Evolutionary conservation across 2,329 filamentous ascomycete genomes (phyloP), one percentile per base, ranked within the genome.

Genomic region (Neofusicoccum sp.): DNA sequence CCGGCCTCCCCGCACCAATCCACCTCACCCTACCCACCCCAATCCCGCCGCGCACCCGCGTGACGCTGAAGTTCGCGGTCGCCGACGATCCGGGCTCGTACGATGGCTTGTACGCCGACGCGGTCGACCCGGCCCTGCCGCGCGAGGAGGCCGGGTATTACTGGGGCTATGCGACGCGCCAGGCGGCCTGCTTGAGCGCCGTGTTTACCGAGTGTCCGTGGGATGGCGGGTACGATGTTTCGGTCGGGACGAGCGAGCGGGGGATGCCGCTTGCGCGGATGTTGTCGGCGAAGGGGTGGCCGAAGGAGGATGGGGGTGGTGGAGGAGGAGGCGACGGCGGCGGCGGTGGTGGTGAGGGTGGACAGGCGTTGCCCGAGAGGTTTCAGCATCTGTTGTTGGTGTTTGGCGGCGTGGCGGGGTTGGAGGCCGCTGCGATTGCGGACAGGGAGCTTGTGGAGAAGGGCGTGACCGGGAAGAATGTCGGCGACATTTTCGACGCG

Each of bases 161-260:
- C 76, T 96, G 91, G 91, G 91, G 91, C 47, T 96, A 89, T 73
- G 82, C 79, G 7, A 85, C 92, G 3, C 84, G 91, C 28, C 84
- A 82, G 63, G 87, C 87, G 36, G 69, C 75, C 4, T 87, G 84
- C 2, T 81, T 96, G 4, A 89, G 89, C 4, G 78, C 82, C 4
- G 85, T 96, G 6, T 92, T 93, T 69, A 92, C 90, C 3, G 90
- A 93, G 71, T 87, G 85, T 65, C 82, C 85, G 0, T 91, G 85
- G 70, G 85, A 89, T 60, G 86, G 84, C 47, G 91, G 91, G 11
- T 96, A 96, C 74, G 90, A 96, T 73, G 63, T 93, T 61, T 90
- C 87, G 66, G 86, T 96, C 66, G 91, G 91, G 14, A 96, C 91
- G 0, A 93, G 90, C 3, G 91, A 96, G 76, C 86, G 89, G 64